phyloP scores from a whole-genome alignment of 164 flowering plant species.

The Platanus orientalis region DNA sequence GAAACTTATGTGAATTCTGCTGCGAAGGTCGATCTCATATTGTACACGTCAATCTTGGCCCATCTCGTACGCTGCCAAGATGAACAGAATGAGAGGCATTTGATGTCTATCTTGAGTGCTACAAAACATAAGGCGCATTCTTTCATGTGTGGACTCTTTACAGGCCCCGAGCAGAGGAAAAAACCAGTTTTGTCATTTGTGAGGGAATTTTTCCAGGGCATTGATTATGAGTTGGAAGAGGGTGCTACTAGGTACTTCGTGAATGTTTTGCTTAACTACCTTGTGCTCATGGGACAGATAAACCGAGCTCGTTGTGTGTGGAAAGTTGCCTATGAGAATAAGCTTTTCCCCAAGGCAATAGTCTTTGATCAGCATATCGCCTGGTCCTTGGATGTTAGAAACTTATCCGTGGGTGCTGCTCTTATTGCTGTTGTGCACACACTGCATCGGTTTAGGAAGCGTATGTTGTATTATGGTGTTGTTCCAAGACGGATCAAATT shows the following conservation, averaged over 20 bases:
- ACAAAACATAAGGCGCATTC: conserved; percentile 87
- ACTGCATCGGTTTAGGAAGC: conserved; percentile 89
- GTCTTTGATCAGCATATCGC: conserved; percentile 98
- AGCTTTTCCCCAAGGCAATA: conserved; percentile 94
- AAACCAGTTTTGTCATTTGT: conserved; percentile 85
- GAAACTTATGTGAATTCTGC: conserved; percentile 77
- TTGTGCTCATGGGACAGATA: conserved; percentile 95
- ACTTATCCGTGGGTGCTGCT: conserved; percentile 95
- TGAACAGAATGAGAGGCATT: conserved; percentile 76
- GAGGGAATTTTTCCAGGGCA: conserved; percentile 82
- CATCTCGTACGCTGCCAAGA: conserved; percentile 93
- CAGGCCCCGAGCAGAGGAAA: conserved; percentile 90
- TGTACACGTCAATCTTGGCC: conserved; percentile 89
- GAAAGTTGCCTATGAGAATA: conserved; percentile 97
- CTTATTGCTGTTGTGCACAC: conserved; percentile 94
- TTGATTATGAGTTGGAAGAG: conserved; percentile 88
- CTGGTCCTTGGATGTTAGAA: conserved; percentile 97
- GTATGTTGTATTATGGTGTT: conserved; percentile 95
- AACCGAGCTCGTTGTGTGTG: conserved; percentile 95
- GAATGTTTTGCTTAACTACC: conserved; percentile 91
- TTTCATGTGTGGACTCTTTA: conserved; percentile 94
- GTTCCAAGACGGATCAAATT: conserved; percentile 89
- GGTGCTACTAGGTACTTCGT: conserved; percentile 87
- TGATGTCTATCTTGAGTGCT: conserved; percentile 82
- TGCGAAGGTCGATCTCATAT: conserved; percentile 87